phyloP scores from a whole-genome alignment of 2,329 filamentous ascomycete genomes.

The Alternaria sp. region DNA sequence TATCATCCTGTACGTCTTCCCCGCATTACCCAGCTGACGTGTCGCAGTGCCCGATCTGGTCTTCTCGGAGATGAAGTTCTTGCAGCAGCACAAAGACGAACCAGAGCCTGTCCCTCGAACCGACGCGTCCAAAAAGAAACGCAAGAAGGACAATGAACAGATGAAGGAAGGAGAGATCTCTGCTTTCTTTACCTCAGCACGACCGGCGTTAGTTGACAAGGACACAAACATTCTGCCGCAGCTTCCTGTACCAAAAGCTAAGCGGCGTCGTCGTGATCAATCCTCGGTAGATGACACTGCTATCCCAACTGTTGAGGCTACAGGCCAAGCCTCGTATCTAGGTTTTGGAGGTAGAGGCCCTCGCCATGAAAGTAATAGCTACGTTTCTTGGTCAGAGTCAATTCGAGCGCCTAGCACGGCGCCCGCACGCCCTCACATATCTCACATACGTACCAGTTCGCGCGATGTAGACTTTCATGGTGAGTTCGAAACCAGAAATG shows the following conservation, averaged over 20 bases:
- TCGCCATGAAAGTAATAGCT: slow-evolving; percentile 40
- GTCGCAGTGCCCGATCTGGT: slow-evolving; percentile 57
- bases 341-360: slow-evolving; percentile 47
- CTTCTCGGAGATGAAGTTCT: slow-evolving; percentile 59
- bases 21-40: slow-evolving; percentile 24
- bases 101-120: slow-evolving; percentile 31
- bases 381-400: slow-evolving; percentile 54
- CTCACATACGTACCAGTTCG: slow-evolving; percentile 2
- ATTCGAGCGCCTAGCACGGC: slow-evolving; percentile 25
- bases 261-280: slow-evolving; percentile 14
- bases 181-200: slow-evolving; percentile 51
- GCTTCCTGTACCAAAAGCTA: neutral
- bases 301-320: slow-evolving; percentile 40
- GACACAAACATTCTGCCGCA: slow-evolving; percentile 23
- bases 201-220: slow-evolving; percentile 32
- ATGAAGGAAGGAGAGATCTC: slow-evolving; percentile 53
- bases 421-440: slow-evolving; percentile 6
- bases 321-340: slow-evolving; percentile 44
- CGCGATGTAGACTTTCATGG: slow-evolving; percentile 5
- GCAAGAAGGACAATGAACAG: slow-evolving; percentile 39
- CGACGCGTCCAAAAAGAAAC: slow-evolving; percentile 35
- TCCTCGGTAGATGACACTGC: slow-evolving; percentile 22
- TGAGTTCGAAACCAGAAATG: neutral
- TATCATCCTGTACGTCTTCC: neutral
- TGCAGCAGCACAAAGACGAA: slow-evolving; percentile 47